Evolutionary conservation across 345 rosid genomes (phyloP).

Genomic region (Raphanus raphanistrum): DNA sequence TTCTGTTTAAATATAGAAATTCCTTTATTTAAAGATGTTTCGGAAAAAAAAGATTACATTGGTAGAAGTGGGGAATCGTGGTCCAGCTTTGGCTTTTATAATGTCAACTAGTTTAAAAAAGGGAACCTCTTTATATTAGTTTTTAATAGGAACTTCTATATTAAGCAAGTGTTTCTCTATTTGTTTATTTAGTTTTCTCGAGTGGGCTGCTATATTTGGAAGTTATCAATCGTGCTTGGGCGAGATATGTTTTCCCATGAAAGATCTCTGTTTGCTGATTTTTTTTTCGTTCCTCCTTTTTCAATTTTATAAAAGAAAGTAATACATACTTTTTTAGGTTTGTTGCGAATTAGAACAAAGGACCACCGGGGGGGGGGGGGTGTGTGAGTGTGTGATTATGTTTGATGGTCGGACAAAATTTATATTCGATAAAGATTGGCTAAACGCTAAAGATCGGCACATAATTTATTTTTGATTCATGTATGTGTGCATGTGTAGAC

Average conservation of each 20-base stretch:
- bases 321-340: constrained; percentile 22
- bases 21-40: background rate
- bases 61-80: constrained; percentile 39
- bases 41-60: constrained; percentile 6
- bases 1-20: background rate
- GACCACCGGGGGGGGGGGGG: constrained; percentile 22
- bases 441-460: background rate
- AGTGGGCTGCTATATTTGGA: constrained; percentile 39
- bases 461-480: background rate
- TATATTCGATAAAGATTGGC: constrained; percentile 24
- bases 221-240: constrained; percentile 31
- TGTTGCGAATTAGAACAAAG: constrained; percentile 23
- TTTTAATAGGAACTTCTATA: constrained; percentile 27
- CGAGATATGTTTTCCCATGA: constrained; percentile 34
- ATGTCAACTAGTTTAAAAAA: constrained; percentile 36
- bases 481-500: background rate
- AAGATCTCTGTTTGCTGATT: background rate
- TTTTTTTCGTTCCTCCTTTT: background rate
- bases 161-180: constrained; percentile 32
- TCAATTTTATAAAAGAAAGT: background rate
- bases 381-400: background rate
- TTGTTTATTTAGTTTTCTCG: constrained; percentile 11
- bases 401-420: constrained; percentile 18
- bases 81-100: constrained; percentile 37
- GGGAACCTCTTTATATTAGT: constrained; percentile 1